phyloP scores from a whole-genome alignment of 2,329 filamentous ascomycete species.

The Colletotrichum lini region DNA sequence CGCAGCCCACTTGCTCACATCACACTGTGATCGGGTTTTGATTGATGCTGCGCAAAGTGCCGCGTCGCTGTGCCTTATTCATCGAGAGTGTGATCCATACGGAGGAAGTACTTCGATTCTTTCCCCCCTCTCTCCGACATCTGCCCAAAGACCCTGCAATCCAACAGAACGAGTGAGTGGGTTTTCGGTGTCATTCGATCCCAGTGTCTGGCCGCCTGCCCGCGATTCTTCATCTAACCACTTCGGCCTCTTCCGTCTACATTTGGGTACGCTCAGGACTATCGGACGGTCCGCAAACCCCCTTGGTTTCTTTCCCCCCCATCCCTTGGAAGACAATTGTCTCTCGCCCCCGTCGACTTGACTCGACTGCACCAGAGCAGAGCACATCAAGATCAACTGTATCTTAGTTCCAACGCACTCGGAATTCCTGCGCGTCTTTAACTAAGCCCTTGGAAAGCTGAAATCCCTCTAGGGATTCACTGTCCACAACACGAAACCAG shows the following conservation, averaged over 20 bases:
- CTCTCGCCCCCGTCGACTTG: constrained; percentile 6
- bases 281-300: constrained; percentile 8
- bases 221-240: constrained; percentile 18
- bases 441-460: constrained; percentile 12
- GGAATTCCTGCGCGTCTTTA: constrained; percentile 16
- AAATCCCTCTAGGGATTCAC: constrained; percentile 7
- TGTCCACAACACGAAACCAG: constrained; percentile 30
- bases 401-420: constrained; percentile 10
- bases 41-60: not conserved
- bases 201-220: not conserved
- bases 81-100: too few species aligned
- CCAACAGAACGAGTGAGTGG: constrained; percentile 8
- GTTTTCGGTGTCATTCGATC: constrained; percentile 20
- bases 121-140: constrained; percentile 16
- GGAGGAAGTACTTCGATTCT: not conserved
- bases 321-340: constrained; percentile 26
- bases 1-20: constrained; percentile 7
- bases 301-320: constrained; percentile 16
- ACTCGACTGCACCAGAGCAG: not conserved
- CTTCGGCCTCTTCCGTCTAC: constrained; percentile 6
- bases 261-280: not conserved
- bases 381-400: not conserved
- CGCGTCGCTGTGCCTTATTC: too few species aligned
- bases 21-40: constrained; percentile 18
- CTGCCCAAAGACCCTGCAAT: constrained; percentile 12